phyloP scores from a whole-genome alignment of 768 basidiomycete species.

The Hygrophorus pudorinus region DNA sequence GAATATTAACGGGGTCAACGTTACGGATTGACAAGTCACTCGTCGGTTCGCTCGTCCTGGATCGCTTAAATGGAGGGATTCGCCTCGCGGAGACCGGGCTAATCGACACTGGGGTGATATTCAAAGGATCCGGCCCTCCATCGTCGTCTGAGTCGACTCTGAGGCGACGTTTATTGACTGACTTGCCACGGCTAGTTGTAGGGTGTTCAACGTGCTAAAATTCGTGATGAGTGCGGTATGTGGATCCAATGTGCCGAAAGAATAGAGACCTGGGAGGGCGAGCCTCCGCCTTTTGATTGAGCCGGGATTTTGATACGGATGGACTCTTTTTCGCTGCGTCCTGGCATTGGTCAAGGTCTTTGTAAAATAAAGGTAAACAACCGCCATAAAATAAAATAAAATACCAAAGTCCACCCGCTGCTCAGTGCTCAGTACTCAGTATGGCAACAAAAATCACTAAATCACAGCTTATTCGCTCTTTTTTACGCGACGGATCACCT shows the following conservation, averaged over 20 bases:
- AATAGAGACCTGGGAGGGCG: slow-evolving; percentile 2
- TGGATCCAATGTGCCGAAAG: background rate
- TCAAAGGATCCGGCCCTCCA: slow-evolving; percentile 14
- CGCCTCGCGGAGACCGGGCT: slow-evolving; percentile 16
- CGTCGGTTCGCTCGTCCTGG: slow-evolving; percentile 5
- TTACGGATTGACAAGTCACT: slow-evolving; percentile 7
- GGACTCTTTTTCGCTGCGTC: background rate
- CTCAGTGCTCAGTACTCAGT: no score
- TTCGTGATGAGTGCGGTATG: slow-evolving; percentile 4
- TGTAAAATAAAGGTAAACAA: slow-evolving; percentile 3
- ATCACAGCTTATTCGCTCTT: background rate
- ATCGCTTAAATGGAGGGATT: slow-evolving; percentile 15
- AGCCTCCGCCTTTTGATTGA: slow-evolving; percentile 6
- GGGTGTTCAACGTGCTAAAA: slow-evolving; percentile 10
- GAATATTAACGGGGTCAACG: slow-evolving; percentile 5
- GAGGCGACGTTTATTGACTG: slow-evolving; percentile 3
- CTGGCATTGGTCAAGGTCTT: background rate
- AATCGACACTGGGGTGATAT: slow-evolving; percentile 13
- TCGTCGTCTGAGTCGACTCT: slow-evolving; percentile 3
- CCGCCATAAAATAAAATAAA: background rate
- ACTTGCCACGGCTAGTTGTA: background rate
- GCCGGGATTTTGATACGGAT: background rate
- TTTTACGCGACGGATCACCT: background rate
- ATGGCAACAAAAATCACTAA: no score
- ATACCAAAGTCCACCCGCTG: background rate